Conservation (phyloP, 768 basidiomycete genomes). For the Psilocybe tampanensis region DNA sequence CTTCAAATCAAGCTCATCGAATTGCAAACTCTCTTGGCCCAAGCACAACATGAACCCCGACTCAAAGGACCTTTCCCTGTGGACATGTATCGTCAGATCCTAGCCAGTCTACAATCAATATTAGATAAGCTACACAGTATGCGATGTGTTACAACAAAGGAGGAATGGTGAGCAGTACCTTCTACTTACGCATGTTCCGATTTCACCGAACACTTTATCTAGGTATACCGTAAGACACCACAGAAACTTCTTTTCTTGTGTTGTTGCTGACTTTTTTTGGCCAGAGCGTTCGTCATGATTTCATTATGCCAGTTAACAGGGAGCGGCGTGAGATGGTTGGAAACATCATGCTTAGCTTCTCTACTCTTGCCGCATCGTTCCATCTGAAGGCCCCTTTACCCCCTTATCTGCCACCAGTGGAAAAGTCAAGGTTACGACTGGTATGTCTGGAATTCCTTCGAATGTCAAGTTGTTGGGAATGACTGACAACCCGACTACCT, state of each 20-base stretch:
- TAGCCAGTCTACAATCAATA: conserved; percentile 83
- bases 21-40: conserved; percentile 80
- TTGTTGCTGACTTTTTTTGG: not conserved
- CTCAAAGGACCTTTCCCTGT: conserved; percentile 96
- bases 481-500: not conserved
- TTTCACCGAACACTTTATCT: conserved; percentile 4
- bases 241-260: not conserved
- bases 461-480: not conserved
- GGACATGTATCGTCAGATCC: conserved; percentile 77
- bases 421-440: conserved; percentile 77
- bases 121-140: conserved; percentile 92
- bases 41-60: conserved; percentile 92
- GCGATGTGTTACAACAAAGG: conserved; percentile 94
- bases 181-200: conserved; percentile 3
- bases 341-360: conserved; percentile 90
- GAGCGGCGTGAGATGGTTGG: conserved; percentile 94
- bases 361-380: conserved; percentile 78
- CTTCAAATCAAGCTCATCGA: conserved; percentile 90
- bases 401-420: conserved; percentile 93
- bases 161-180: conserved; percentile 73
- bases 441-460: conserved; percentile 42
- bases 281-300: conserved; percentile 82
- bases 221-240: conserved; percentile 66
- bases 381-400: conserved; percentile 91
- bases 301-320: conserved; percentile 87